These are phyloP conservation scores for Boletus sp. DNA, from an alignment of 1,284 basidiomycete genomes.

Conservation along the genomic window DNA sequence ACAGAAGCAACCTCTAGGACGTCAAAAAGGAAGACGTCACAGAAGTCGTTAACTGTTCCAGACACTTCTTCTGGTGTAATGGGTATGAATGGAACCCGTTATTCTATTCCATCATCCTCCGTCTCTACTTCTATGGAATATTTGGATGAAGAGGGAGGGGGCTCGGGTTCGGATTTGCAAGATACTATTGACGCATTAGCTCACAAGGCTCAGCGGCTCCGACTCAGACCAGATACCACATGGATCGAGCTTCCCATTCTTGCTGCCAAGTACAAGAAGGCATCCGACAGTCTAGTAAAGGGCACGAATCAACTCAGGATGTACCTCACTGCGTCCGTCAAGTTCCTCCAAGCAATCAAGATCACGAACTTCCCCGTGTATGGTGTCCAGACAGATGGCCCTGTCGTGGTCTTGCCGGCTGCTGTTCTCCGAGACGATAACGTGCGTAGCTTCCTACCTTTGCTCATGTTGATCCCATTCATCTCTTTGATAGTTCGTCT, in stretches of 20 bases:
- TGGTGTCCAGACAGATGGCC: constrained; percentile 13
- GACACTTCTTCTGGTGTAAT: background rate
- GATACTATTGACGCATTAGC: background rate
- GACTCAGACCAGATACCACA: background rate
- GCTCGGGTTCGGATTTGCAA: too few species aligned
- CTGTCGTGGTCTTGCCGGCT: constrained; percentile 9
- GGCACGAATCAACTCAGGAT: constrained; percentile 19
- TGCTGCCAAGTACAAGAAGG: constrained; percentile 13
- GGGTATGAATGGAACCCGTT: background rate
- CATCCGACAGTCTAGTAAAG: background rate
- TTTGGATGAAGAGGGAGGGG: background rate
- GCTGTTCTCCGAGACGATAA: constrained; percentile 12
- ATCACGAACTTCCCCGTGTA: constrained; percentile 13
- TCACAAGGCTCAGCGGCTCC: background rate
- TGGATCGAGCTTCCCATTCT: constrained; percentile 16
- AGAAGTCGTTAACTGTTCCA: constrained; percentile 1
- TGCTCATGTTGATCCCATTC: too few species aligned
- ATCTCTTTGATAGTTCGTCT: constrained; percentile 5
- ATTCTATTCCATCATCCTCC: constrained; percentile 5
- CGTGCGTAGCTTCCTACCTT: background rate
- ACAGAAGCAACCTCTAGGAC: background rate
- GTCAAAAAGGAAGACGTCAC: too few species aligned
- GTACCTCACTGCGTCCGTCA: constrained; percentile 18
- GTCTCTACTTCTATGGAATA: background rate
- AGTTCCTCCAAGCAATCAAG: constrained; percentile 14